Conservation (phyloP, 176 grass and related monocot genomes). For the Echinochloa phyllopogon region DNA sequence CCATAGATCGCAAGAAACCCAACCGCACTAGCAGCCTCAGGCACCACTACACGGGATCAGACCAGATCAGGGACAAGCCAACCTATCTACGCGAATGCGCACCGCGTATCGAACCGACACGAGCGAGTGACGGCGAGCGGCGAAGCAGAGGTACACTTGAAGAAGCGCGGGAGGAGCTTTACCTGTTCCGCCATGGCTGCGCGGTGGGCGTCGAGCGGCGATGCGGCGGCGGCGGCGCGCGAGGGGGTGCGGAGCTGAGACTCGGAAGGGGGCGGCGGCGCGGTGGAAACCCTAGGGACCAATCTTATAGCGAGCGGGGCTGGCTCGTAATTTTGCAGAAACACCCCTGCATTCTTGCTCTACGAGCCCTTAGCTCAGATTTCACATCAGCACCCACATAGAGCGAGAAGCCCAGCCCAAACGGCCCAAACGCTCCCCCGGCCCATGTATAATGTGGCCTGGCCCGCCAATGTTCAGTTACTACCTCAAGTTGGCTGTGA, state of each 20-base stretch:
- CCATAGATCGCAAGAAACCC: neutral
- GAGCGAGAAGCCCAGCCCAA: neutral
- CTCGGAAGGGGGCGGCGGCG: conserved; percentile 30
- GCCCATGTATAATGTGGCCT: neutral
- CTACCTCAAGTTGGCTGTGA: neutral
- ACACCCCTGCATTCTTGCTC: neutral
- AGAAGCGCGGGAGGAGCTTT: neutral
- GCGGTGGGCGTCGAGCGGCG: conserved; percentile 5
- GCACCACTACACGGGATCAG: neutral
- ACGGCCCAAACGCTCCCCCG: neutral
- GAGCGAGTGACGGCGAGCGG: neutral
- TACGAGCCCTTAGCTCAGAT: neutral
- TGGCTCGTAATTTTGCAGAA: conserved; percentile 13
- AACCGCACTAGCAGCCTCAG: neutral
- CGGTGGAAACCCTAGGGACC: conserved; percentile 50
- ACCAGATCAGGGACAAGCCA: neutral
- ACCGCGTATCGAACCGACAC: neutral
- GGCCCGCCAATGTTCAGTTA: conserved; percentile 14
- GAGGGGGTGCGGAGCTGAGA: neutral
- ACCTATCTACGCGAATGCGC: neutral
- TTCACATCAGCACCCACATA: neutral
- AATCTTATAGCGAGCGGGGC: conserved; percentile 22
- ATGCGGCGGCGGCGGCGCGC: conserved; percentile 15
- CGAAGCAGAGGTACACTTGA: neutral
- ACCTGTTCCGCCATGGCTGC: conserved; percentile 90